These are phyloP conservation scores for Nadsonia starkeyi-henricii DNA, from an alignment of 1,139 yeast genomes.

Conservation along the genomic window DNA sequence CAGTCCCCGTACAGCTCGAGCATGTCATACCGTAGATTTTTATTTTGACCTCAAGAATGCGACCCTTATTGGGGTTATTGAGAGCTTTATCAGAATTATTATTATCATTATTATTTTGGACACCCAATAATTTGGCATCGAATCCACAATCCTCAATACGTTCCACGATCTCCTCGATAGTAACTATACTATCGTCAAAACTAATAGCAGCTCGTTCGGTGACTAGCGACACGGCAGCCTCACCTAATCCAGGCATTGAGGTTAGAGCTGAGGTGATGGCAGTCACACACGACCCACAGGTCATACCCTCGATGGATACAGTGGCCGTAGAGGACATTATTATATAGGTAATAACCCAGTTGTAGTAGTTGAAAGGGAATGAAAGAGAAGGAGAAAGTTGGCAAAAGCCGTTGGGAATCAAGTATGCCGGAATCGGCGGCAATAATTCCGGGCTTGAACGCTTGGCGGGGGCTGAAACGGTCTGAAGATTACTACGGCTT, in stretches of 20 bases:
- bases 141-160: slow-evolving; percentile 67
- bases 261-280: slow-evolving; percentile 45
- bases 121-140: slow-evolving; percentile 32
- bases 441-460: no score
- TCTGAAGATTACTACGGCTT: no score
- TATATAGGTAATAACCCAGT: no score
- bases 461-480: no score
- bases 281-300: slow-evolving; percentile 71
- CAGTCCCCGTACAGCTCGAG: slow-evolving; percentile 40
- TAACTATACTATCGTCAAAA: slow-evolving; percentile 27
- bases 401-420: no score
- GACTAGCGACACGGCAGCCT: slow-evolving; percentile 50
- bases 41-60: slow-evolving; percentile 14
- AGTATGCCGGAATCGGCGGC: no score
- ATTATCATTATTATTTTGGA: not conserved
- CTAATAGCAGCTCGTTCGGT: slow-evolving; percentile 57
- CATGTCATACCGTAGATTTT: slow-evolving; percentile 49
- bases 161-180: slow-evolving; percentile 28
- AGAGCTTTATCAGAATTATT: not conserved
- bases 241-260: slow-evolving; percentile 32
- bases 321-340: no score
- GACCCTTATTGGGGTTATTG: slow-evolving; percentile 20
- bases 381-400: no score
- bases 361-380: no score
- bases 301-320: slow-evolving; percentile 46